Conservation (phyloP, 1,284 basidiomycete genomes). For the Agaricales sp. region DNA sequence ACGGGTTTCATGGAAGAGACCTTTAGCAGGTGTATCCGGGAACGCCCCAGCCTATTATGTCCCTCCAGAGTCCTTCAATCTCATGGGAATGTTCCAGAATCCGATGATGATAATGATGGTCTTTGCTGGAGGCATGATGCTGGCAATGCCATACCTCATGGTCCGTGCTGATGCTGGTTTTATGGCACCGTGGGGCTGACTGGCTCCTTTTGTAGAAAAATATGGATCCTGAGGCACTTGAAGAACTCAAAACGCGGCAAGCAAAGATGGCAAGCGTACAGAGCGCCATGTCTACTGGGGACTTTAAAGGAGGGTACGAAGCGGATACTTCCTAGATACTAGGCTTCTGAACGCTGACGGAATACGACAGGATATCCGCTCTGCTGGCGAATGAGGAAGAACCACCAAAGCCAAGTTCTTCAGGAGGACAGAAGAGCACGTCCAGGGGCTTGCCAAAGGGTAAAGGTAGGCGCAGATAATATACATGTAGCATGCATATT, state of each 20-base stretch:
- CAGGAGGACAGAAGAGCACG: background rate
- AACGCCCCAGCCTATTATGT: constrained; percentile 57
- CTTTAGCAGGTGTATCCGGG: background rate
- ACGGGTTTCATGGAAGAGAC: constrained; percentile 14
- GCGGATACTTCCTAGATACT: background rate
- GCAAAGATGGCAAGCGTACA: constrained; percentile 50
- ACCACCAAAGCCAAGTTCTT: background rate
- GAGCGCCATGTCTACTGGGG: constrained; percentile 45
- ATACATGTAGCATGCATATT: no score
- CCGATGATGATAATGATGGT: constrained; percentile 87
- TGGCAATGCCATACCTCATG: constrained; percentile 75
- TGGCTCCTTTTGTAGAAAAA: constrained; percentile 43
- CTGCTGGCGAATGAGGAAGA: constrained; percentile 13
- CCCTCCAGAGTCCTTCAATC: constrained; percentile 61
- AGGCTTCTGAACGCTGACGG: constrained; percentile 10
- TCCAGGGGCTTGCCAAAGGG: background rate
- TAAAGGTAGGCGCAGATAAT: constrained; percentile 1
- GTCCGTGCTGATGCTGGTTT: constrained; percentile 29
- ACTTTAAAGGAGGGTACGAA: constrained; percentile 45
- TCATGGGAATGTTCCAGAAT: constrained; percentile 72
- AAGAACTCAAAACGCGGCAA: constrained; percentile 63
- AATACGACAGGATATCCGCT: constrained; percentile 32
- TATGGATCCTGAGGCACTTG: constrained; percentile 65
- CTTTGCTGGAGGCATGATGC: constrained; percentile 56
- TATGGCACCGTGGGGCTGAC: background rate